Conservation (phyloP, 352 stramenopile species). For the Plasmopara muralis region DNA sequence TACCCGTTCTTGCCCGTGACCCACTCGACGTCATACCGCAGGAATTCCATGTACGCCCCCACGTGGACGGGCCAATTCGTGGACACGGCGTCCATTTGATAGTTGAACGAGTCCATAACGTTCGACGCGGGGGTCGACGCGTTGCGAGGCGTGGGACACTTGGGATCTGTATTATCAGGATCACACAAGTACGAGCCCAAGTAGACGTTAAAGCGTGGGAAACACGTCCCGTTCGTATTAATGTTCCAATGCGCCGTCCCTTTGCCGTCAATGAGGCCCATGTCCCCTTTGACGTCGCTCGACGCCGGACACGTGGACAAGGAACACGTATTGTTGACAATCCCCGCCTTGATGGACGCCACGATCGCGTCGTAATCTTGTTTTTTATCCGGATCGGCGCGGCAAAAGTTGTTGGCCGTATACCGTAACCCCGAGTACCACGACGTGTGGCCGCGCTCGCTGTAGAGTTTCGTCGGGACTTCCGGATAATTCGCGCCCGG, state of each 20-base stretch:
- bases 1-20: conserved; percentile 38
- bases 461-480: conserved; percentile 36
- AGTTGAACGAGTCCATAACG: conserved; percentile 26
- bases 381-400: conserved; percentile 13
- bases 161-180: conserved; percentile 33
- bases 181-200: conserved; percentile 40
- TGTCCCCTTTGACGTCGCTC: conserved; percentile 34
- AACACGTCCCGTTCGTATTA: conserved; percentile 43
- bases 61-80: conserved; percentile 68
- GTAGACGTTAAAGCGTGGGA: conserved; percentile 39
- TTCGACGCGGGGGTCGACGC: conserved; percentile 31
- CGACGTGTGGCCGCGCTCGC: conserved; percentile 34
- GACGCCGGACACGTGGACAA: conserved; percentile 33
- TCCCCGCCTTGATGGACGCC: conserved; percentile 30
- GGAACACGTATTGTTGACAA: conserved; percentile 40
- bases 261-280: conserved; percentile 38
- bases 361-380: conserved; percentile 37
- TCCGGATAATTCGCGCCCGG: conserved; percentile 34
- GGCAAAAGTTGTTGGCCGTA: conserved; percentile 44
- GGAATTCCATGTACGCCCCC: conserved; percentile 58
- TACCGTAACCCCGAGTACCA: conserved; percentile 62
- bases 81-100: conserved; percentile 35
- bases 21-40: conserved; percentile 34
- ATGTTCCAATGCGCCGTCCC: conserved; percentile 34
- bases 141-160: conserved; percentile 39